phyloP scores from a whole-genome alignment of 495 filamentous ascomycete species.

The Hypoxylon subgilvum region DNA sequence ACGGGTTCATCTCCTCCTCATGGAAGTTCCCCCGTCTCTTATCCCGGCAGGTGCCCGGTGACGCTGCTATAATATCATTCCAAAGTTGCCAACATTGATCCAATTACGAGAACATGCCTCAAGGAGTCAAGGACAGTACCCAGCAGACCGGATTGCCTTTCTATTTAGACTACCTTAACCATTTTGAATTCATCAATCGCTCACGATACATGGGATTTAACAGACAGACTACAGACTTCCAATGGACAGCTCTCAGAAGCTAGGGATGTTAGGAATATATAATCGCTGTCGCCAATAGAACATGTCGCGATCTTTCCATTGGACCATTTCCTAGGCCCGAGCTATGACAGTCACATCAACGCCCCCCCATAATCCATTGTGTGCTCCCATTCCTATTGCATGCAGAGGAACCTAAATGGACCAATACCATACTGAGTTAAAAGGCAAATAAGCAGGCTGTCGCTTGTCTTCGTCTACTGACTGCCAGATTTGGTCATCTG shows the following conservation, averaged over 20 bases:
- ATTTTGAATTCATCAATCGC: too few relatives aligned
- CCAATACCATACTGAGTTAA: constrained; percentile 6
- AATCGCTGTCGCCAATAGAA: constrained; percentile 4
- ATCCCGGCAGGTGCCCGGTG: too few relatives aligned
- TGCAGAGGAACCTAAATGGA: not conserved
- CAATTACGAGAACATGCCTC: too few relatives aligned
- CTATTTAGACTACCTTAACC: too few relatives aligned
- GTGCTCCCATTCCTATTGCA: not conserved
- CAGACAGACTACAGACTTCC: too few relatives aligned
- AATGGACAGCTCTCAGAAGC: not conserved
- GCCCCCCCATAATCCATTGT: not conserved
- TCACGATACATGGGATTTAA: too few relatives aligned
- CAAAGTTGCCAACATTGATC: too few relatives aligned
- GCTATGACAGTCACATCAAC: not conserved
- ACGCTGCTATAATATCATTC: too few relatives aligned
- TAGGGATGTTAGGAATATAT: not conserved
- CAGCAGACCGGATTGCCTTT: too few relatives aligned
- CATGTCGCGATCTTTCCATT: constrained; percentile 2
- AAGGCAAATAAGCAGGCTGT: not conserved
- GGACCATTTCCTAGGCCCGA: constrained; percentile 6
- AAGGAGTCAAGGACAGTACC: too few relatives aligned
- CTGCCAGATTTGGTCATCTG: constrained; percentile 10
- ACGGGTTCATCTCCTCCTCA: too few relatives aligned
- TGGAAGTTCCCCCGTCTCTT: too few relatives aligned
- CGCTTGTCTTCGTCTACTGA: not conserved